Evolutionary conservation across 2,329 filamentous ascomycete species (phyloP), one percentile per base, ranked within the genome.

Genomic region (Trichophyton mentagrophytes): DNA sequence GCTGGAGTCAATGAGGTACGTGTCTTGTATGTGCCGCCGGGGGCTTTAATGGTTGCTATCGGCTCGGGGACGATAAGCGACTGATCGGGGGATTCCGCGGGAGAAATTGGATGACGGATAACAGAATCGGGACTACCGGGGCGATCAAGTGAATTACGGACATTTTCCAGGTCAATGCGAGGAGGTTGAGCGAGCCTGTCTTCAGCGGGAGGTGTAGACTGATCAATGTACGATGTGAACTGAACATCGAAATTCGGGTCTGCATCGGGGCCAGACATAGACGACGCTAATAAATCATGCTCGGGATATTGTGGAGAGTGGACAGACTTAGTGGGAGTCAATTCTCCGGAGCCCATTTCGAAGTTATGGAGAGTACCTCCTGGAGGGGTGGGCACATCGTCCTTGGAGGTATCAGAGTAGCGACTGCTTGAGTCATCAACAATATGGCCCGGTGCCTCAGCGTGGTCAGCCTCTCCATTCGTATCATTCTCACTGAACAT

Each of bases 11-110:
- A 84, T 1, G 92, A 96, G 15, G 90, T 85, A 38, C 92, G 83
- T 0, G 91, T 93, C 79, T 95, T 96, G 46, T 97, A 80, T 72
- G 86, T 90, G 9, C 89, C 89, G 6, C 90, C 89, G 22, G 88
- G 85, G 7, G 90, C 88, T 72, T 92, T 93, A 75, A 97, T 91
- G 0, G 92, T 96, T 3, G 92, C 90, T 56, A 89, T 77, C 55
- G 85, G 83, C 67, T 95, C 90, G 1, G 92, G 90, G 61, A 97
- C 84, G 15, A 74, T 72, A 2, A 77, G 71, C 1, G 70, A 71
- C 36, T 64, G 65, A 15, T 74, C 67, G 5, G 70, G 67, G 2
- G 65, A 67, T 5, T 66, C 69, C 8, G 80, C 76, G 7, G 79
- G 76, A 1, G 78, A 74, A 56, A 89, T 72, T 1, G 85, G 84